A percentile compares a stretch with the other conserved stretches of the same genome.
phyloP scores from a whole-genome alignment of 1,284 basidiomycete genomes.

The Sutorius eximius region DNA sequence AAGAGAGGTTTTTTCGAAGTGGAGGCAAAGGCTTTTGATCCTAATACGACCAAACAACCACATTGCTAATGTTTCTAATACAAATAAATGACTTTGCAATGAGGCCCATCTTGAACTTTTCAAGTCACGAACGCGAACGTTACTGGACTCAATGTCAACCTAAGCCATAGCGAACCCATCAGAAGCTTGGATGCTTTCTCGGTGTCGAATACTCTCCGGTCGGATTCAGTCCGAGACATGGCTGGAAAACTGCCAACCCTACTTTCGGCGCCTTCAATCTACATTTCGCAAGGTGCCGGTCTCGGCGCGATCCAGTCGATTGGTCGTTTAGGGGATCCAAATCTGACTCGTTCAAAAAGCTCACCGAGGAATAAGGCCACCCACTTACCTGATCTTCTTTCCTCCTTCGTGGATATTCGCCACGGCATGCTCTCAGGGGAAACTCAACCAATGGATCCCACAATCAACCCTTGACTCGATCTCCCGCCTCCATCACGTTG shows the following conservation, averaged over 20 bases:
- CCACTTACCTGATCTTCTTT: constrained; percentile 33
- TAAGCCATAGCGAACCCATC: background rate
- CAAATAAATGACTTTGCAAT: background rate
- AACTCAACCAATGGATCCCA: background rate
- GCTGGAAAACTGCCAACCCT: too few species aligned
- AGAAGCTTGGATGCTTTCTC: constrained; percentile 8
- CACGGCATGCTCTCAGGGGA: constrained; percentile 26
- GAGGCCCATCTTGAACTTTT: background rate
- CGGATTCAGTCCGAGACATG: constrained; percentile 15
- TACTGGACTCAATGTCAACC: background rate
- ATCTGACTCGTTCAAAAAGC: background rate
- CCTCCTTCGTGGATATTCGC: constrained; percentile 32
- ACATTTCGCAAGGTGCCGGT: background rate
- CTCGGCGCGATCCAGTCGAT: background rate
- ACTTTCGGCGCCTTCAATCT: too few species aligned
- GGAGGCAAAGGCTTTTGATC: constrained; percentile 8
- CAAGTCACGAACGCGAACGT: background rate
- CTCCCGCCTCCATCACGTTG: background rate
- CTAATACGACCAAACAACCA: constrained; percentile 22
- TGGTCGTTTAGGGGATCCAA: background rate
- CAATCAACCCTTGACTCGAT: background rate
- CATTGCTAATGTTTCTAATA: too few species aligned
- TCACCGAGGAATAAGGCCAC: background rate
- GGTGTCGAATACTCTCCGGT: constrained; percentile 9
- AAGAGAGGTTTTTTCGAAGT: background rate